Base-by-base conservation (phyloP, 441 rosid species). In the Pelargonium myrrhifolium region DNA sequence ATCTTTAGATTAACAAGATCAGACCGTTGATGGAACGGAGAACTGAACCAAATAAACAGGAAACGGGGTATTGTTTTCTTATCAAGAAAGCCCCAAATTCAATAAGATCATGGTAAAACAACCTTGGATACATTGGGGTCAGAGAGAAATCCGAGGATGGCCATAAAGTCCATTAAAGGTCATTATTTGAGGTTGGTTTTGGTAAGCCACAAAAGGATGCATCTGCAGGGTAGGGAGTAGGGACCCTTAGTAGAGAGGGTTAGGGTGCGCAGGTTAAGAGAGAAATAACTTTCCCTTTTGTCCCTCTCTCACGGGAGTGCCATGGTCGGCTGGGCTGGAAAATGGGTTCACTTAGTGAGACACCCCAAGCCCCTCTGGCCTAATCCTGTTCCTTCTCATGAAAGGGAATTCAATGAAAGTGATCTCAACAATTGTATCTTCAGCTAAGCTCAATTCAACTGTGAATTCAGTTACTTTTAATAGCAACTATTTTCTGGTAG, bases 221-320 rank as follows among this genome's bases (percentile, higher is more conserved):
- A 49, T 60, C 51, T 45, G 31, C 58, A 62, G 43, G 39, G 24
- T 6, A 62, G 63, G 26, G 61, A 65, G 75, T 67, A 65, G 78
- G 81, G 78, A 73, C 77, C 78, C 80, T 76, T 45, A 68, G 64
- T 75, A 67, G 66, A 83, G 66, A 43, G 63, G 26, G 67, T 18
- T 53, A 22, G 26, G 21, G 61, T 66, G 64, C 40, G 75, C 5
- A 56, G 74, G 82, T 61, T 73, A 78, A 77, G 69, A 72, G 47
- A 65, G 6, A 64, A 60, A 5, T 8, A 31, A 17, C 77, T 77
- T 77, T 73, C 73, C 71, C 65, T 79, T 76, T 75, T 81, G 88
- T 85, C 90, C 71, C 24, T 55, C 80, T 89, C 80, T 89, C 96
- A 84, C 75, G 83, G 80, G 84, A 77, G 69, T 82, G 86, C 81